Conservation (phyloP, 2,329 filamentous ascomycete species). For the Colletotrichum sansevieriae region DNA sequence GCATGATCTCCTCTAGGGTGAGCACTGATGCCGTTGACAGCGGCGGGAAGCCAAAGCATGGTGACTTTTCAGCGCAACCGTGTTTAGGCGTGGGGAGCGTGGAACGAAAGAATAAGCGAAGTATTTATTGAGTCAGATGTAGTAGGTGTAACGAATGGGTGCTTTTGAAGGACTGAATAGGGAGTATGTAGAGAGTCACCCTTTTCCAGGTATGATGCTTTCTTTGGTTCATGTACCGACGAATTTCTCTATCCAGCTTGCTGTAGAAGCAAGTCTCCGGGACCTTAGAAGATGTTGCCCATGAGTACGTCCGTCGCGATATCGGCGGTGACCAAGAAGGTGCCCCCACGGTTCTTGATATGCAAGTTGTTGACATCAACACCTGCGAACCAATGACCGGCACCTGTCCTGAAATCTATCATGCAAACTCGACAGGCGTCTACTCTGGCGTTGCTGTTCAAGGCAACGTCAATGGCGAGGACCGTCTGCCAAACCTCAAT, state of each 20-base stretch:
- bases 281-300: slow-evolving; percentile 48
- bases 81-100: too few species aligned
- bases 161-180: too few species aligned
- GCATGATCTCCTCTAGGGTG: too few species aligned
- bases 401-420: slow-evolving; percentile 42
- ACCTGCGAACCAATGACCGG: slow-evolving; percentile 42
- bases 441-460: slow-evolving; percentile 50
- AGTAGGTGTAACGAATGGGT: too few species aligned
- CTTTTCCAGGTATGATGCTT: too few species aligned
- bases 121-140: too few species aligned
- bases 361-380: slow-evolving; percentile 43
- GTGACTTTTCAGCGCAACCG: too few species aligned
- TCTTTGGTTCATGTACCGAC: neutral
- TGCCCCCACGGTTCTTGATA: slow-evolving; percentile 54
- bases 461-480: slow-evolving; percentile 22
- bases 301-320: slow-evolving; percentile 59
- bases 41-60: too few species aligned
- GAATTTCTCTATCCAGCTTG: neutral
- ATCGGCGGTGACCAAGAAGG: slow-evolving; percentile 57
- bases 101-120: too few species aligned
- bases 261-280: too few species aligned
- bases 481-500: neutral
- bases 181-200: too few species aligned
- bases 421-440: slow-evolving; percentile 54
- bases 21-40: too few species aligned